phyloP scores from a whole-genome alignment of 1,139 yeast genomes.

The Hemisphaericaspora xylanilytica region DNA sequence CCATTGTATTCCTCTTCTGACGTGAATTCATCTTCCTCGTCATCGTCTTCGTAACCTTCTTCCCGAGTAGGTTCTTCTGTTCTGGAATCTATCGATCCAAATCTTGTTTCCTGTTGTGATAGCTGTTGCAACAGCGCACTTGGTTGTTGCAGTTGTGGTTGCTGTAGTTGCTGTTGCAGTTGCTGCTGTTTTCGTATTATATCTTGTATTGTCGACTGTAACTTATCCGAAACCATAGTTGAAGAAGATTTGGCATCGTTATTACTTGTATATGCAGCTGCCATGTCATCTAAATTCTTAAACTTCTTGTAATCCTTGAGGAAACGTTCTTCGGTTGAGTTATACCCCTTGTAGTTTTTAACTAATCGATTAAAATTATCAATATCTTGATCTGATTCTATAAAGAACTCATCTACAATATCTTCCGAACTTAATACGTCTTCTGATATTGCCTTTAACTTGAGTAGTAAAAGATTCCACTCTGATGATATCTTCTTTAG shows the following conservation, averaged over 20 bases:
- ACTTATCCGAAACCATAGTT: conserved; percentile 16
- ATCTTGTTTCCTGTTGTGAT: neutral
- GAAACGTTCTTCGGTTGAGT: conserved; percentile 31
- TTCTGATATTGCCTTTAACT: conserved; percentile 40
- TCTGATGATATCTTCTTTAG: conserved; percentile 35
- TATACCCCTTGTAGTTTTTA: conserved; percentile 20
- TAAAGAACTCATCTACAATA: conserved; percentile 42
- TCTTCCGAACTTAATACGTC: conserved; percentile 43
- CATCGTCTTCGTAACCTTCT: conserved; percentile 14
- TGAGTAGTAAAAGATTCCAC: conserved; percentile 32
- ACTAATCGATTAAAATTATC: conserved; percentile 24
- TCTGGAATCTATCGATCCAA: neutral
- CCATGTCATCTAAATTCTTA: conserved; percentile 38
- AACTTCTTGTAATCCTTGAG: conserved; percentile 31
- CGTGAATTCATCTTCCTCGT: conserved; percentile 16
- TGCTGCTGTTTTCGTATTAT: conserved; percentile 22
- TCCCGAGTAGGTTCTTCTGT: conserved; percentile 11
- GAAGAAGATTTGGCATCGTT: conserved; percentile 4
- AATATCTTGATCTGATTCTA: conserved; percentile 31
- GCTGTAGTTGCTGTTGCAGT: conserved; percentile 8
- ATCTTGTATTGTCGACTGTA: conserved; percentile 24
- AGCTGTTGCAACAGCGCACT: neutral
- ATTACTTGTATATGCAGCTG: conserved; percentile 17
- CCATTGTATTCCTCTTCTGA: conserved; percentile 21
- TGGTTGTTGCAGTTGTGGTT: conserved; percentile 8